A percentile compares a stretch with the other conserved stretches of the same genome.
Evolutionary conservation across 2,329 filamentous ascomycete genomes (phyloP).

Genomic region (Arthrobotrys pseudoclavata): DNA sequence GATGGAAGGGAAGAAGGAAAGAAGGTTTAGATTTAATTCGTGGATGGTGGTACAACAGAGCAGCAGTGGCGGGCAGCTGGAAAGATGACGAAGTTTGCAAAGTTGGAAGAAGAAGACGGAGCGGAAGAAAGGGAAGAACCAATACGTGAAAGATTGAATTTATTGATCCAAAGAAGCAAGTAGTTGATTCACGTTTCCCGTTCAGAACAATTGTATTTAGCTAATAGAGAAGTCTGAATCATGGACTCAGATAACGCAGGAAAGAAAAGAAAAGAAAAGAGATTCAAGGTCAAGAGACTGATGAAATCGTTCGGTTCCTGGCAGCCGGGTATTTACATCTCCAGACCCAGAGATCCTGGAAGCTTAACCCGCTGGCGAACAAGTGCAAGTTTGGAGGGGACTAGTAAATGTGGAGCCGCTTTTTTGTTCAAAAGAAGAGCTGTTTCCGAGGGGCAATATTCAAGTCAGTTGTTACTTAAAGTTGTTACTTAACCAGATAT

Average conservation of each 20-base stretch:
- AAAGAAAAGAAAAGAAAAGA: constrained; percentile 20
- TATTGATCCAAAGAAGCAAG: not conserved
- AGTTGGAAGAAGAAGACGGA: constrained; percentile 4
- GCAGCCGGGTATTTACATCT: constrained; percentile 57
- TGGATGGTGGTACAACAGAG: constrained; percentile 34
- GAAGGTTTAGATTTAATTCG: constrained; percentile 27
- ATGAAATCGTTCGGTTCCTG: constrained; percentile 34
- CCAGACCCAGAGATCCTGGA: constrained; percentile 34
- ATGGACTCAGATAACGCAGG: not conserved
- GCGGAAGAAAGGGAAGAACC: constrained; percentile 12
- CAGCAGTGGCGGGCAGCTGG: not conserved
- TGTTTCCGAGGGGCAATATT: constrained; percentile 32
- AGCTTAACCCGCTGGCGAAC: constrained; percentile 15
- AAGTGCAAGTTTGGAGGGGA: not conserved
- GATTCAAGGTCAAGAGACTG: constrained; percentile 33
- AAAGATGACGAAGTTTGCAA: constrained; percentile 18
- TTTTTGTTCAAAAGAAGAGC: constrained; percentile 23
- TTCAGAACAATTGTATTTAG: constrained; percentile 3
- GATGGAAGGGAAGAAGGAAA: not conserved
- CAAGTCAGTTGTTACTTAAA: not conserved
- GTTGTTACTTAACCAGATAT: not conserved
- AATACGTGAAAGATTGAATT: constrained; percentile 10
- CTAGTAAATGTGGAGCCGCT: constrained; percentile 12
- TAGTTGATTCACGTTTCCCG: not conserved
- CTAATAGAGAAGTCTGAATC: not conserved